Base-by-base conservation (phyloP, 139 green algal genomes). In the Volvox reticuliferus region DNA sequence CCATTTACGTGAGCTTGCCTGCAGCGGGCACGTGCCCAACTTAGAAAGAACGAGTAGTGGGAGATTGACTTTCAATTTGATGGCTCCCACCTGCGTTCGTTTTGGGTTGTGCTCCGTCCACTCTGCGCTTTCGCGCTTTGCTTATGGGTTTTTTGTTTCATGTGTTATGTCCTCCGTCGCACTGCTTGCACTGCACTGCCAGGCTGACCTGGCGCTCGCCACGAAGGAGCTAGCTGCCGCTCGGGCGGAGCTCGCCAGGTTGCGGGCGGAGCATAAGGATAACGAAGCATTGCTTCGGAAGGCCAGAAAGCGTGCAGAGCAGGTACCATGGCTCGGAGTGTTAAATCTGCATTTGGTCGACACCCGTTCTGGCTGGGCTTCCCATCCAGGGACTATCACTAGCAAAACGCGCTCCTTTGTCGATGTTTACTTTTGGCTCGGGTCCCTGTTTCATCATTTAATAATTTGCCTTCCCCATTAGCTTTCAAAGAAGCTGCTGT, bases 251-350 rank as follows among this genome's bases (percentile, higher is more conserved):
- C 88, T 94, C 71, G 77, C 82, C 1, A 33, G 61, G 28, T 50
- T 87, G 78, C 69, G 86, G n/a, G 19, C 33, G 30, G 84, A 92
- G 35, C 88, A 94, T 61, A 88, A 88, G 33, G 89, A 91, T 32
- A 86, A 88, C 68, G 91, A 94, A 84, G 91, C 82, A 18, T 61
- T 86, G 65, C 67, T 94, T 77, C 69, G 89, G 16, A 94, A 94
- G 77, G 81, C 69, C 3, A 88, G 91, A 55, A 94, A 94, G 84
- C 75, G 92, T 1, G 92, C 87, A 73, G 73, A 92, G 68, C 92
- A 92, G 88, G 88, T 92, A 80, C 67, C 22, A 75, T 32, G 67
- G 67, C 3, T 75, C 3, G 22, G 67, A 24, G 67, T 75, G 67
- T 75, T 26, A 32, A 28, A 75, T 75, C 67, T 75, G 67, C 44